Evolutionary conservation across 208 protist genomes (phyloP).

Genomic region (Trypanosoma theileri): DNA sequence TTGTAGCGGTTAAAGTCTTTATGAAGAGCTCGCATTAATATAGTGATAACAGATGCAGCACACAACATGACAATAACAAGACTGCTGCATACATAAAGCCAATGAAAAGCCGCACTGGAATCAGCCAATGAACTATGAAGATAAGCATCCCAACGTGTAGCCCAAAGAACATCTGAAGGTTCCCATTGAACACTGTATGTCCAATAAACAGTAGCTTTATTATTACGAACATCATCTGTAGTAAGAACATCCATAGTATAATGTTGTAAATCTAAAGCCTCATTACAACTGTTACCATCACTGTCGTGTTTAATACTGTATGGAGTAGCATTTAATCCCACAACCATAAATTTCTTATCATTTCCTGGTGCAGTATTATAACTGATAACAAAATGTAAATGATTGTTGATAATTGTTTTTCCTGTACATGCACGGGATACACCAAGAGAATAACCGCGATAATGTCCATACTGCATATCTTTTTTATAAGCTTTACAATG

Average conservation of each 20-base stretch:
- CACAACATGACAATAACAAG: conserved; percentile 94
- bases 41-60: conserved; percentile 84
- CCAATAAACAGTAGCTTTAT: conserved; percentile 48
- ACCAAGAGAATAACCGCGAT: conserved; percentile 78
- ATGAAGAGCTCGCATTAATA: conserved; percentile 95
- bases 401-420: conserved; percentile 70
- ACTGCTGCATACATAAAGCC: conserved; percentile 96
- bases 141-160: conserved; percentile 97
- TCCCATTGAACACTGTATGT: conserved; percentile 88
- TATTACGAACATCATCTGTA: conserved; percentile 33
- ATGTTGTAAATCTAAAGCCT: background rate
- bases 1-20: conserved; percentile 96
- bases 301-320: conserved; percentile 40
- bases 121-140: conserved; percentile 79
- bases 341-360: conserved; percentile 55
- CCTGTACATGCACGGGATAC: conserved; percentile 42
- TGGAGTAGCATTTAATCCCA: conserved; percentile 59
- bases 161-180: conserved; percentile 86
- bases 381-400: conserved; percentile 73
- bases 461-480: conserved; percentile 30
- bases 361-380: conserved; percentile 51
- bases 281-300: conserved; percentile 22
- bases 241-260: conserved; percentile 16
- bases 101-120: conserved; percentile 78
- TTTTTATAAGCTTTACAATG: conserved; percentile 23